Percentiles rank a stretch among this genome's conserved stretches.
Conservation (phyloP, 2,329 filamentous ascomycete genomes). For the Colletotrichum tamarilloi region DNA sequence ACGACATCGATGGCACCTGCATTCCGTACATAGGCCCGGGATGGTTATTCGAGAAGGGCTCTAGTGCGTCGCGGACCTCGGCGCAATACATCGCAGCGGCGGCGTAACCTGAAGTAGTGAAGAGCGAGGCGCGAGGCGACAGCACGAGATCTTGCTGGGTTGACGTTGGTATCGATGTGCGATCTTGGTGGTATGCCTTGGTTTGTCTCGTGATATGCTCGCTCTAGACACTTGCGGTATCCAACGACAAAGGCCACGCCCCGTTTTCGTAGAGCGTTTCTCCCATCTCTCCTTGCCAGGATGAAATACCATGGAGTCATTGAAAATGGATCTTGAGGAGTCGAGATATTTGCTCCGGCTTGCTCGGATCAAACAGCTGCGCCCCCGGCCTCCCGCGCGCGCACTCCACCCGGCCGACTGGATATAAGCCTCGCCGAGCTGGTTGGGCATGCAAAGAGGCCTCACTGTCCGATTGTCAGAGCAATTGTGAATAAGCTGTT, state of each 20-base stretch:
- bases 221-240: neutral
- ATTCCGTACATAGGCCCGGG: neutral
- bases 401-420: neutral
- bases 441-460: neutral
- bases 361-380: slow-evolving; percentile 3
- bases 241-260: neutral
- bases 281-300: neutral
- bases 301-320: slow-evolving; percentile 5
- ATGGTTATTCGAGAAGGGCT: slow-evolving; percentile 14
- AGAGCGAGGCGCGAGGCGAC: neutral
- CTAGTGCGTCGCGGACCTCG: neutral
- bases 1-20: slow-evolving; percentile 12
- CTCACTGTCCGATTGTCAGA: neutral
- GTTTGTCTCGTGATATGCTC: neutral
- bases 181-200: neutral
- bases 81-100: neutral
- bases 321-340: neutral
- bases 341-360: neutral
- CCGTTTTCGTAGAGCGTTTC: neutral
- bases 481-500: slow-evolving; percentile 27
- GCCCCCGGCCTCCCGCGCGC: neutral
- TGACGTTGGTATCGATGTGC: neutral
- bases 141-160: neutral
- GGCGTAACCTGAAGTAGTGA: neutral
- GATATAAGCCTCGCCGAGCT: neutral